Percentiles rank a stretch among this genome's conserved stretches.
Evolutionary conservation across 2,329 filamentous ascomycete genomes (phyloP).

Genomic region (Aspergillus persii): DNA sequence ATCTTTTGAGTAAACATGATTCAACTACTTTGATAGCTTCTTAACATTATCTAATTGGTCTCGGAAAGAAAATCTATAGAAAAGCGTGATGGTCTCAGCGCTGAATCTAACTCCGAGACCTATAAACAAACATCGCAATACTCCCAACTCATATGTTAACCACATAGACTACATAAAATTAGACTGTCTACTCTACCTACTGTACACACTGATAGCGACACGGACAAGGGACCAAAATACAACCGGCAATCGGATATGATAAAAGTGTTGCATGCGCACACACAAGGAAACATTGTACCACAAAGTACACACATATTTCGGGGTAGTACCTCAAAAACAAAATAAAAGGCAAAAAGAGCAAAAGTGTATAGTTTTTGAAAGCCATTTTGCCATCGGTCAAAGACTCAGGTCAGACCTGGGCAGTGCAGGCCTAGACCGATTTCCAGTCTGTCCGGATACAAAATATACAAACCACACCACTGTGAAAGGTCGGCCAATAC

Average conservation of each 20-base stretch:
- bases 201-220: constrained; percentile 15
- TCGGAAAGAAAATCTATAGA: too few relatives aligned
- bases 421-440: too few relatives aligned
- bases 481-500: not conserved
- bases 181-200: constrained; percentile 10
- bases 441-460: not conserved
- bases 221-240: not conserved
- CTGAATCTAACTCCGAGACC: too few relatives aligned
- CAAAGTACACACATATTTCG: not conserved
- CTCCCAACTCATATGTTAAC: not conserved
- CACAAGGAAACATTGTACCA: not conserved
- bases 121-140: too few relatives aligned
- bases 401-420: too few relatives aligned
- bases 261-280: not conserved
- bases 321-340: not conserved
- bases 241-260: not conserved
- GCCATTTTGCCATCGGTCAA: too few relatives aligned
- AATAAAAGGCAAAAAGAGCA: not conserved
- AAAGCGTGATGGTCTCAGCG: too few relatives aligned
- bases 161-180: not conserved
- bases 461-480: not conserved
- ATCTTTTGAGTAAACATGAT: too few relatives aligned
- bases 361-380: not conserved
- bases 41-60: too few relatives aligned
- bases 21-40: too few relatives aligned